Conservation (phyloP, 345 rosid genomes). For the Eucalyptus curtisii region DNA sequence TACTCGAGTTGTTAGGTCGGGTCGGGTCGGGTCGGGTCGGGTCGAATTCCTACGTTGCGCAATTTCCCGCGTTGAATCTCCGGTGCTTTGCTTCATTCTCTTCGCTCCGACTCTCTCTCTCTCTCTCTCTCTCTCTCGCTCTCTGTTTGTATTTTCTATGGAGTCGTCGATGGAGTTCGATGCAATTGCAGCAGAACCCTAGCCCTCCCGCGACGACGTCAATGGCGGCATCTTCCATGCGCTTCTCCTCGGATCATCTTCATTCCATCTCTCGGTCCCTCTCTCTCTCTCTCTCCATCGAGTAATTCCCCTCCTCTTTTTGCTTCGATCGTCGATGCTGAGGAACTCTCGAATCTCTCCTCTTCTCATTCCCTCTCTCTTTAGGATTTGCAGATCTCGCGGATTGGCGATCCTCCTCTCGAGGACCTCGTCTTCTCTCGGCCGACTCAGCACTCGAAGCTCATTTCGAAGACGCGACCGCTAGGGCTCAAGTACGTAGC, state of each 20-base stretch:
- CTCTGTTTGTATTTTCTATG: neutral
- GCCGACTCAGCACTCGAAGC: conserved; percentile 42
- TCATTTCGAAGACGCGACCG: conserved; percentile 49
- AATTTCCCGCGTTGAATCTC: neutral
- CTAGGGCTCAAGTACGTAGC: conserved; percentile 63
- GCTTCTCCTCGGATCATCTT: conserved; percentile 43
- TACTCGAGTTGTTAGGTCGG: neutral
- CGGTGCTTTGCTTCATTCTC: neutral
- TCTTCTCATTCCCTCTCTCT: neutral
- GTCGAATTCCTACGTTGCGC: neutral
- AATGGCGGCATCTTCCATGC: conserved; percentile 44
- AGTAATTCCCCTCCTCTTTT: conserved; percentile 4
- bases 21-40: neutral
- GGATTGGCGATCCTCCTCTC: conserved; percentile 45
- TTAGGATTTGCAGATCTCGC: conserved; percentile 58
- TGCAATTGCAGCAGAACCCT: neutral
- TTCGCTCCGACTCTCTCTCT: neutral
- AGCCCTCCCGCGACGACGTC: conserved; percentile 14
- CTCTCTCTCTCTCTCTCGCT: neutral
- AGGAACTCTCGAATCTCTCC: neutral
- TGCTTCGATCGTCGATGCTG: neutral
- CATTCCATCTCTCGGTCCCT: conserved; percentile 44
- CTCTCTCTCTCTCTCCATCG: conserved; percentile 52
- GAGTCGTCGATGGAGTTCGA: neutral
- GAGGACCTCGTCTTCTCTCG: conserved; percentile 46